Conservation (phyloP, 2,329 filamentous ascomycete species). For the Alternaria burnsii region DNA sequence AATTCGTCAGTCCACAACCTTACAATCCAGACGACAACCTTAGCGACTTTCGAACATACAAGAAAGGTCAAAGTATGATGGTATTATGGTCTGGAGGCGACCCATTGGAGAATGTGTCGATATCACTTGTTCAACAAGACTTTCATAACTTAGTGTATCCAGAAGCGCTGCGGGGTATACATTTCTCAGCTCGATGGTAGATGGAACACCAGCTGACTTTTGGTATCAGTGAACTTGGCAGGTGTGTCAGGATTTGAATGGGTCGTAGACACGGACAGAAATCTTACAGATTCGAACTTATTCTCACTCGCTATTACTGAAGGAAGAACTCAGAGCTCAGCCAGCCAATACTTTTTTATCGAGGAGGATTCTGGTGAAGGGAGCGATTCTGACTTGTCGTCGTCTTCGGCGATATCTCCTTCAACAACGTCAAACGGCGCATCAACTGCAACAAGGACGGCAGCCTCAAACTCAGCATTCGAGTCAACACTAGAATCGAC, state of each 20-base stretch:
- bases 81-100: conserved; percentile 7
- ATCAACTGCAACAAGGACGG: background rate
- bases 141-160: background rate
- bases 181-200: background rate
- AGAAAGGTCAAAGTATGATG: background rate
- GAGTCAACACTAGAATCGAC: background rate
- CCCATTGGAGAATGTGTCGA: background rate
- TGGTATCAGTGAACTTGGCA: conserved; percentile 1
- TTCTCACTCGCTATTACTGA: conserved; percentile 4
- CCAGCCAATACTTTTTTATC: conserved; percentile 15
- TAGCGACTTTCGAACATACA: background rate
- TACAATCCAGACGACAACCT: background rate
- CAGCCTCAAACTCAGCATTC: background rate
- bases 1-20: conserved; percentile 10
- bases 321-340: background rate
- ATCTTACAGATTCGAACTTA: conserved; percentile 14
- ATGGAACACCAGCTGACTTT: background rate
- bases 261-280: conserved; percentile 12
- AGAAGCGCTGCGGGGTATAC: background rate
- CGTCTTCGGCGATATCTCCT: background rate
- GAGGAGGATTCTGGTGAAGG: background rate
- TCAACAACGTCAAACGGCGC: background rate
- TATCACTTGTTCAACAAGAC: background rate
- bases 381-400: background rate
- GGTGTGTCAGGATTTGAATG: conserved; percentile 8